phyloP scores from a whole-genome alignment of 1,284 basidiomycete genomes.

The Puccinia coronata region DNA sequence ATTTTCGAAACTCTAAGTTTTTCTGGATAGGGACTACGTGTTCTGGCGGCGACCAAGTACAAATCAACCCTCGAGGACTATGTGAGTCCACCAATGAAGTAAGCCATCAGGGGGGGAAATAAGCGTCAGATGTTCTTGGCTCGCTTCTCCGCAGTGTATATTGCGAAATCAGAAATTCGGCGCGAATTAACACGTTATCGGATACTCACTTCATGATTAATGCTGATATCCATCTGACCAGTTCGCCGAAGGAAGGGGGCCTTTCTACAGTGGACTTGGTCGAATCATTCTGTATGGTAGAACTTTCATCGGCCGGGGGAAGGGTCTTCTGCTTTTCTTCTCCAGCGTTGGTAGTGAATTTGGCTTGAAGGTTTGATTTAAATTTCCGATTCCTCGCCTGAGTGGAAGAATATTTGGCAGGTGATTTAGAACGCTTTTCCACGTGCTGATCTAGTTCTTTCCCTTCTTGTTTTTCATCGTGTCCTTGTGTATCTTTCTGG shows the following conservation, averaged over 20 bases:
- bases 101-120: neutral
- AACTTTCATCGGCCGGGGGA: neutral
- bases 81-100: neutral
- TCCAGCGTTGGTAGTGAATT: neutral
- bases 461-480: neutral
- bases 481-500: neutral
- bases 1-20: slow-evolving; percentile 5
- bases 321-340: slow-evolving; percentile 9
- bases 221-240: slow-evolving; percentile 30
- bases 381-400: slow-evolving; percentile 23
- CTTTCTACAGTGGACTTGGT: neutral
- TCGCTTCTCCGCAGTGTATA: too few relatives aligned
- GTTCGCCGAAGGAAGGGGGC: slow-evolving; percentile 38
- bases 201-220: slow-evolving; percentile 41
- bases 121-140: neutral
- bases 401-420: neutral
- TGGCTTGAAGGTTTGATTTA: neutral
- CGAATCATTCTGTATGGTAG: neutral
- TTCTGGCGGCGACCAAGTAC: slow-evolving; percentile 38
- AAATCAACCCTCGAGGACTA: slow-evolving; percentile 45
- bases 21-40: neutral
- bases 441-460: neutral
- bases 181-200: too few relatives aligned
- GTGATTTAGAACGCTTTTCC: neutral
- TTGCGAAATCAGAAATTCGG: too few relatives aligned